Conservation (phyloP, 2,329 filamentous ascomycete species). For the Beauveria varroae region DNA sequence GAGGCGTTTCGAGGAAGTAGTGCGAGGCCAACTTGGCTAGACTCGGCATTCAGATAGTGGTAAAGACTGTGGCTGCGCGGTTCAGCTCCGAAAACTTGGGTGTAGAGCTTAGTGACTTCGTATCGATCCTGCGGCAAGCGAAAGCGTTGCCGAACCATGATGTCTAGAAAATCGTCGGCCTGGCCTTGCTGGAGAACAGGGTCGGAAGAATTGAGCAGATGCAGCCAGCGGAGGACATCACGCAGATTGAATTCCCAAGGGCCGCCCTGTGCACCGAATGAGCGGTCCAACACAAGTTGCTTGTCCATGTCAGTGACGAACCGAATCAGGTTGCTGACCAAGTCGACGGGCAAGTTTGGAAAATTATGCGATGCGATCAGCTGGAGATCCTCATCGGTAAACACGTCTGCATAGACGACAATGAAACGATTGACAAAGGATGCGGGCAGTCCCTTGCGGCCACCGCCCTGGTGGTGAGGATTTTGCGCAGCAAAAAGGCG, state of each 20-base stretch:
- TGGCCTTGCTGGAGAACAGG: constrained; percentile 53
- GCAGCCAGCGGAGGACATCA: constrained; percentile 82
- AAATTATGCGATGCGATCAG: constrained; percentile 77
- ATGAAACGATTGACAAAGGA: constrained; percentile 98
- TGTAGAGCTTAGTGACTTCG: constrained; percentile 59
- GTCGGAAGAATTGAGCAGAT: constrained; percentile 47
- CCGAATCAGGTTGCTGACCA: constrained; percentile 60
- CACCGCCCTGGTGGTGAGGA: constrained; percentile 93
- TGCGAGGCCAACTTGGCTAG: constrained; percentile 76
- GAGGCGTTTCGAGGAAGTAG: constrained; percentile 54
- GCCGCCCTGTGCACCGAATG: constrained; percentile 57
- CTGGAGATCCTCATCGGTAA: constrained; percentile 71
- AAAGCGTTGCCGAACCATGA: constrained; percentile 84
- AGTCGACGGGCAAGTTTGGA: constrained; percentile 49
- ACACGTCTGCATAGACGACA: constrained; percentile 91
- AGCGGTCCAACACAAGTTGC: constrained; percentile 53
- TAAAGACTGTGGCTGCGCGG: constrained; percentile 57
- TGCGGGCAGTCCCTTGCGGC: constrained; percentile 84
- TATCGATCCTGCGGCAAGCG: constrained; percentile 61
- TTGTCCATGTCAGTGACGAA: constrained; percentile 78
- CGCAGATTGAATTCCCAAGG: constrained; percentile 96
- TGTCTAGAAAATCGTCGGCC: constrained; percentile 67
- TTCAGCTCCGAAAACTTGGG: constrained; percentile 48
- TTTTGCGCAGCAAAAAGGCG: constrained; percentile 97
- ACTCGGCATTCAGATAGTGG: constrained; percentile 57